Evolutionary conservation across 306 rosid species (phyloP), one percentile per base, ranked within the genome.

Genomic region (Neltuma alba): DNA sequence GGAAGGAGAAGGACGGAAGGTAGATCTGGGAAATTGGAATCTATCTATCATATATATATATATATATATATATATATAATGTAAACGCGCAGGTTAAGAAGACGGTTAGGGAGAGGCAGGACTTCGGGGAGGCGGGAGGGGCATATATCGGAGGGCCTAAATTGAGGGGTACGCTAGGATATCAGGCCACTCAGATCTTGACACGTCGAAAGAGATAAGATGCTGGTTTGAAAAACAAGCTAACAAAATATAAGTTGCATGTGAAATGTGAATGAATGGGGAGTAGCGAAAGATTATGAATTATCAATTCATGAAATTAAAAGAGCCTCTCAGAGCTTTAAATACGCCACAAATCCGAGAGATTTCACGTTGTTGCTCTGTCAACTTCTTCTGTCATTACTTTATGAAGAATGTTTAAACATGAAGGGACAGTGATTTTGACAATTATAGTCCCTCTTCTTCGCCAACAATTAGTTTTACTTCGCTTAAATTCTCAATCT

Each of bases 1-100:
- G 67, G 52, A 28, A 55, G 14, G 69, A 45, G 21, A 55, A 42
- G 47, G 58, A 30, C 1, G 13, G 80, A 77, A 41, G 62, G 58
- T 61, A 83, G 84, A 89, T 89, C 91, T 91, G 89, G 68, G 31
- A 58, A 30, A 23, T 55, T 7, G 55, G 5, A 21, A 5, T 30
- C n/a, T n/a, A 23, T 14, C 10, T 7, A 50, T 50, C 2, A 33
- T 33, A 33, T 33, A 33, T 33, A 33, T 33, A 33, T 0, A 15
- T 15, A 50, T 18, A 50, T 48, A 18, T 16, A 18, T 16, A 42
- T 20, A 12, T 15, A 4, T 12, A 12, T 2, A 30, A n/a, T n/a
- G n/a, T n/a, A n/a, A n/a, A 12, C 21, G 34, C 6, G 63, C 1
- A 66, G 52, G 70, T 64, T 27, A 37, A 14, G 34, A 57, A 65